phyloP scores from a whole-genome alignment of 768 basidiomycete species.

The Pulveroboletus sp. region DNA sequence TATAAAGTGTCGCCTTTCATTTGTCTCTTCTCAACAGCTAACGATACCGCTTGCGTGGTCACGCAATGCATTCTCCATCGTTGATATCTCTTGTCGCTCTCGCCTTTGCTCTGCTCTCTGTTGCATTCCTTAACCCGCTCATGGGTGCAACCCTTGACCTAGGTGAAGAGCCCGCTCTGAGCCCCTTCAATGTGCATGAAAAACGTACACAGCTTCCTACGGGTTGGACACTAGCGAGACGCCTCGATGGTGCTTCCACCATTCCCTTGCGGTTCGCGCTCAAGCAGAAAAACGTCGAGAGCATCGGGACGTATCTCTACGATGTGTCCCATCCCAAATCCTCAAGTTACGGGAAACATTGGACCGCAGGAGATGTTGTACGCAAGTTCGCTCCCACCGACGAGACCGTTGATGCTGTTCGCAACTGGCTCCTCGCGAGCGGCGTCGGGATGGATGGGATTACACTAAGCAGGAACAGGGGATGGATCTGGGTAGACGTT shows the following conservation, averaged over 20 bases:
- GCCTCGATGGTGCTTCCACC: constrained; percentile 30
- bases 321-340: constrained; percentile 34
- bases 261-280: constrained; percentile 32
- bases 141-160: constrained; percentile 8
- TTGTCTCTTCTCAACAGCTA: too few relatives aligned
- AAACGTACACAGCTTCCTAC: constrained; percentile 34
- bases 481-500: constrained; percentile 25
- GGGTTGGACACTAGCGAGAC: constrained; percentile 37
- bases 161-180: constrained; percentile 12
- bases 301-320: constrained; percentile 22
- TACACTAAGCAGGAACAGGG: constrained; percentile 11
- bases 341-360: constrained; percentile 29
- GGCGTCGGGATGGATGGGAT: constrained; percentile 24
- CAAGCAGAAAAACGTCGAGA: constrained; percentile 28
- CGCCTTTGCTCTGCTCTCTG: background rate
- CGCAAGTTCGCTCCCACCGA: constrained; percentile 24
- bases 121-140: constrained; percentile 13
- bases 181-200: constrained; percentile 36
- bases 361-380: constrained; percentile 24
- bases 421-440: constrained; percentile 24
- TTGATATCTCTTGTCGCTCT: too few relatives aligned
- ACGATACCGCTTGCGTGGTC: too few relatives aligned
- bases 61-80: too few relatives aligned
- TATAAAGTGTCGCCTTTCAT: too few relatives aligned
- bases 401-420: constrained; percentile 24